A percentile compares a stretch with the other conserved stretches of the same genome.
Conservation (phyloP, 2,329 filamentous ascomycete genomes). For the Colletotrichum sp. region DNA sequence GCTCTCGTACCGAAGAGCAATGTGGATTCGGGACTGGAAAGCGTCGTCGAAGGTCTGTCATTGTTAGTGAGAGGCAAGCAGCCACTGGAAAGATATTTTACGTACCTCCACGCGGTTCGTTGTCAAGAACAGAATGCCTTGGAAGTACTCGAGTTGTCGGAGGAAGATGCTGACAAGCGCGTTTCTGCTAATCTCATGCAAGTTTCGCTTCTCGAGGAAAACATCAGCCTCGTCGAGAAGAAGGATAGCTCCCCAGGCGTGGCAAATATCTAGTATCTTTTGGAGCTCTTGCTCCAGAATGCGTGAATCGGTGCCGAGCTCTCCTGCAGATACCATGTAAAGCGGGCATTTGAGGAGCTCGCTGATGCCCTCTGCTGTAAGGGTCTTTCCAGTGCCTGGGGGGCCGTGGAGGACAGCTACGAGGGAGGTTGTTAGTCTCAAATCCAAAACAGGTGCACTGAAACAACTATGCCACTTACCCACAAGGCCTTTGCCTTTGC, state of each 20-base stretch:
- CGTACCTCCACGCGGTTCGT: slow-evolving; percentile 76
- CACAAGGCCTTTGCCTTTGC: slow-evolving; percentile 87
- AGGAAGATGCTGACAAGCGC: slow-evolving; percentile 88
- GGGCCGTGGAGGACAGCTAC: slow-evolving; percentile 78
- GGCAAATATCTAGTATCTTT: slow-evolving; percentile 85
- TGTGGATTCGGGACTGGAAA: slow-evolving; percentile 87
- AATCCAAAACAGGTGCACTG: background rate
- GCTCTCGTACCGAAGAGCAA: slow-evolving; percentile 81
- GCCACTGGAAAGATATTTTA: background rate
- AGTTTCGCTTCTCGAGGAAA: slow-evolving; percentile 82
- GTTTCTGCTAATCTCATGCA: slow-evolving; percentile 85
- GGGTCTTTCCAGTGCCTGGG: slow-evolving; percentile 76
- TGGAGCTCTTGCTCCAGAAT: slow-evolving; percentile 79
- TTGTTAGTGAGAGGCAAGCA: background rate
- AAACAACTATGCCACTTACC: slow-evolving; percentile 39
- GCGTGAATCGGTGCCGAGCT: slow-evolving; percentile 65
- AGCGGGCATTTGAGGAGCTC: slow-evolving; percentile 14
- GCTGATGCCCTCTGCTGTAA: slow-evolving; percentile 14
- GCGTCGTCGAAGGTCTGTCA: slow-evolving; percentile 80
- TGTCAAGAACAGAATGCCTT: slow-evolving; percentile 88
- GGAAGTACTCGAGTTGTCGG: slow-evolving; percentile 87
- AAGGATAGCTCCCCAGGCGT: slow-evolving; percentile 85
- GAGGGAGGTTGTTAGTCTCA: background rate
- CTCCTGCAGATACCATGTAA: slow-evolving; percentile 17
- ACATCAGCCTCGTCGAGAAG: slow-evolving; percentile 87